Evolutionary conservation across 1,139 yeast genomes (phyloP).

Genomic region (Diutina mesorugosa): DNA sequence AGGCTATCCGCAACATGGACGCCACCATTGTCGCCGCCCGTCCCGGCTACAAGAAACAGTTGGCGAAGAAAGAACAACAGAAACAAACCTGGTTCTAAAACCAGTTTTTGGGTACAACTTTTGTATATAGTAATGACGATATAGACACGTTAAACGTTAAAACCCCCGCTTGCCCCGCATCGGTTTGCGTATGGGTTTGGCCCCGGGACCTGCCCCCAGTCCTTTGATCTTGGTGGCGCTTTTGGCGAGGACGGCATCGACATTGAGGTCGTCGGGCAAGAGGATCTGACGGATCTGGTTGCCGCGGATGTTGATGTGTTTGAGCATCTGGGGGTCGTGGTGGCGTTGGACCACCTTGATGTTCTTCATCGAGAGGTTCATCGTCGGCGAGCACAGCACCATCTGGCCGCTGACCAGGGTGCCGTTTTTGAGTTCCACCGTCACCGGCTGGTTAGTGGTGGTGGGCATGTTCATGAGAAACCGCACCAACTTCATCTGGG

Average conservation of each 20-base stretch:
- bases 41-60: conserved; percentile 46
- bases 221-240: conserved; percentile 25
- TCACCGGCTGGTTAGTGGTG: conserved; percentile 69
- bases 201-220: conserved; percentile 29
- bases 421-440: conserved; percentile 88
- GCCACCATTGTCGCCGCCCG: conserved; percentile 52
- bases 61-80: conserved; percentile 36
- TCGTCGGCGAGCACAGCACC: conserved; percentile 76
- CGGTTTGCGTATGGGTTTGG: conserved; percentile 7
- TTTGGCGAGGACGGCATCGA: conserved; percentile 57
- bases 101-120: neutral
- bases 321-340: conserved; percentile 63
- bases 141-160: neutral
- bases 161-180: conserved; percentile 7
- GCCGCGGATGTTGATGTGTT: conserved; percentile 79
- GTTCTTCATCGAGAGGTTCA: conserved; percentile 80
- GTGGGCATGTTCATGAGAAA: conserved; percentile 71
- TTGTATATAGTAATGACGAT: neutral
- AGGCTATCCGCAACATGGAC: conserved; percentile 67
- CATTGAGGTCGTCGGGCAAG: conserved; percentile 77
- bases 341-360: conserved; percentile 65
- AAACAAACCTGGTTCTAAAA: conserved; percentile 31
- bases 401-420: conserved; percentile 80
- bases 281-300: conserved; percentile 78
- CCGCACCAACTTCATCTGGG: conserved; percentile 33